Conservation (phyloP, 768 basidiomycete species). For the Cystofilobasidium bisporidii region DNA sequence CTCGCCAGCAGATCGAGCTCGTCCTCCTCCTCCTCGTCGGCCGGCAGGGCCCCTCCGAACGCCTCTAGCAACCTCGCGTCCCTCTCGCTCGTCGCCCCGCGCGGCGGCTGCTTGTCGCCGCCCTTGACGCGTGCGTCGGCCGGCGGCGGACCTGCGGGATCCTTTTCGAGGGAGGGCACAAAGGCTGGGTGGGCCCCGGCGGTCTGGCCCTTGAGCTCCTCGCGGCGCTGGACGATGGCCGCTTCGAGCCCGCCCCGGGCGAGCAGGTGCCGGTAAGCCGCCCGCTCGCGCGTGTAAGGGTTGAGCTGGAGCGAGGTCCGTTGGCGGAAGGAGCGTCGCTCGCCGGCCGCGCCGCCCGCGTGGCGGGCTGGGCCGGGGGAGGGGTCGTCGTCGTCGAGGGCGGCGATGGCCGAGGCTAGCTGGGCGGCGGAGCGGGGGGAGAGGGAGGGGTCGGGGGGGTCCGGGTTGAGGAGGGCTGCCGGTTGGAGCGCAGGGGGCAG, state of each 20-base stretch:
- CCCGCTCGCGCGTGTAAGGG: constrained; percentile 26
- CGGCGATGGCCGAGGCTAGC: too few relatives aligned
- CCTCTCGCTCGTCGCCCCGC: neutral
- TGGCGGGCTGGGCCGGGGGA: too few relatives aligned
- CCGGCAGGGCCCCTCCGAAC: neutral
- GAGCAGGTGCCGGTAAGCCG: constrained; percentile 7
- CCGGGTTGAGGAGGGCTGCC: too few relatives aligned
- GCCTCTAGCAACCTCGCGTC: too few relatives aligned
- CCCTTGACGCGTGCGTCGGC: too few relatives aligned
- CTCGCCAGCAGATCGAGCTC: neutral
- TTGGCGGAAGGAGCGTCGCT: constrained; percentile 9
- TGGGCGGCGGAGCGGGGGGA: neutral
- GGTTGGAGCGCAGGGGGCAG: too few relatives aligned
- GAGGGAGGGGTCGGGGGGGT: neutral
- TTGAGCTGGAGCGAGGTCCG: constrained; percentile 26
- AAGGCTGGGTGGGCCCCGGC: neutral
- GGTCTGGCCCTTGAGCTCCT: constrained; percentile 5
- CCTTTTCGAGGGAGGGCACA: neutral
- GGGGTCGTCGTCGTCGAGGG: neutral
- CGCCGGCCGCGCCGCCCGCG: too few relatives aligned
- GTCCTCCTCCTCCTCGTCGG: neutral
- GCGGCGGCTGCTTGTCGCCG: too few relatives aligned
- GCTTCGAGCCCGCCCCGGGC: constrained; percentile 11
- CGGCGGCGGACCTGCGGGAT: neutral
- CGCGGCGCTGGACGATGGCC: constrained; percentile 13